Conservation (phyloP, 331 rosid genomes). For the Rhamnella rubrinervis region DNA sequence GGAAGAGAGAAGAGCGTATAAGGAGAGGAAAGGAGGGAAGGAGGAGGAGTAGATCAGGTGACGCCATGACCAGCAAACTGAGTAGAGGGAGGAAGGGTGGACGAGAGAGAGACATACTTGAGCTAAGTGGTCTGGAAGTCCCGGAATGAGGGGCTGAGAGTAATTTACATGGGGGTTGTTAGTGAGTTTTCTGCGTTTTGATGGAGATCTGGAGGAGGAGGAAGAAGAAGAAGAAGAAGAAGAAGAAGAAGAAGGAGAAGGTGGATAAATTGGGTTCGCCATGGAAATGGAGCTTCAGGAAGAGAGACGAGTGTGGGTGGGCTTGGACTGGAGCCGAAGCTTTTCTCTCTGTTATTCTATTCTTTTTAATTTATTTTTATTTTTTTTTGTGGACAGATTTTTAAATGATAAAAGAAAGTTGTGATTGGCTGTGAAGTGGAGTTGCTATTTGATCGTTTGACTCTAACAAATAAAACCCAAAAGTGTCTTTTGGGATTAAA, state of each 20-base stretch:
- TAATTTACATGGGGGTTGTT: neutral
- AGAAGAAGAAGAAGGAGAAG: neutral
- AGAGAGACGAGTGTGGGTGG: neutral
- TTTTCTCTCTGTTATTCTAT: too few species aligned
- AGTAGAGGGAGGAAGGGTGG: constrained; percentile 49
- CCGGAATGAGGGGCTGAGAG: constrained; percentile 42
- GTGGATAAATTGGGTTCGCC: constrained; percentile 3
- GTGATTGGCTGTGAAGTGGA: too few species aligned
- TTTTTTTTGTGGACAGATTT: too few species aligned
- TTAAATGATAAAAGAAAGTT: too few species aligned
- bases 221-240: neutral
- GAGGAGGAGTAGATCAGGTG: constrained; percentile 60
- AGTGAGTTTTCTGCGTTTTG: constrained; percentile 18
- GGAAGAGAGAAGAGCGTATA: constrained; percentile 52
- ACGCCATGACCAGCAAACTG: constrained; percentile 73
- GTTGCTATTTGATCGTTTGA: too few species aligned
- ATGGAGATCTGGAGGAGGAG: neutral
- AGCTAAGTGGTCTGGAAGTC: constrained; percentile 74
- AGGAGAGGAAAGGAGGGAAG: constrained; percentile 68
- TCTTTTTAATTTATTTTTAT: too few species aligned
- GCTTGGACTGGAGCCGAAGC: too few species aligned
- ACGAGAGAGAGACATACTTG: constrained; percentile 50
- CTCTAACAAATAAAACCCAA: too few species aligned
- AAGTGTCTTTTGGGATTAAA: too few species aligned
- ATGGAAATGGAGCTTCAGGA: neutral